Conservation (phyloP, 306 rosid species). For the Amphicarpaea edgeworthii region DNA sequence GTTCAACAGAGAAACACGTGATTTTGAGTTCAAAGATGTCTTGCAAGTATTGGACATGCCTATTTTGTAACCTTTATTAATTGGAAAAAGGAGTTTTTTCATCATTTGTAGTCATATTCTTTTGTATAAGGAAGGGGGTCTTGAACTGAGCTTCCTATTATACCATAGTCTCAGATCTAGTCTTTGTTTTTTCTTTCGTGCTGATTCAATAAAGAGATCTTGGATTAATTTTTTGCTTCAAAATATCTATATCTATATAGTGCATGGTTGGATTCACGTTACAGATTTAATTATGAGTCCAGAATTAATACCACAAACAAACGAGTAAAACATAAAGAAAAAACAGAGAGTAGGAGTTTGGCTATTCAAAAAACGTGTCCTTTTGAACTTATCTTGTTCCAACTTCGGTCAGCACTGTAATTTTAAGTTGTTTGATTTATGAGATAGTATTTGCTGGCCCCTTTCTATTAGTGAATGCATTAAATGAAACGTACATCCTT, state of each 20-base stretch:
- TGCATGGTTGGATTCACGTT: too few relatives aligned
- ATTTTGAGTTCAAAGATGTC: constrained; percentile 93
- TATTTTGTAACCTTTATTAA: constrained; percentile 52
- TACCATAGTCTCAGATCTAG: background rate
- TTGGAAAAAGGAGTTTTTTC: constrained; percentile 19
- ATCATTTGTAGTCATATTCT: constrained; percentile 6
- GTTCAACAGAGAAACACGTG: constrained; percentile 85
- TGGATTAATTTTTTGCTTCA: constrained; percentile 4
- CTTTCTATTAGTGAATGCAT: background rate
- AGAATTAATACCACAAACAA: background rate
- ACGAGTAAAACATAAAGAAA: background rate
- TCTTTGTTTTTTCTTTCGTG: constrained; percentile 4
- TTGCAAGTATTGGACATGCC: constrained; percentile 86
- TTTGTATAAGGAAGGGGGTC: background rate
- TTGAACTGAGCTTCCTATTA: constrained; percentile 25
- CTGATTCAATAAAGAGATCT: constrained; percentile 15
- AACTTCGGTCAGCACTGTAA: too few relatives aligned
- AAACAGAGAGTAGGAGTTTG: background rate
- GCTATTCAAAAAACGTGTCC: too few relatives aligned
- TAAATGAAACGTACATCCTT: background rate
- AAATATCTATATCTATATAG: background rate
- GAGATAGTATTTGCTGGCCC: background rate
- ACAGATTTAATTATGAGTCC: too few relatives aligned
- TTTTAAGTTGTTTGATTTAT: too few relatives aligned
- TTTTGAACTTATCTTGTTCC: too few relatives aligned